Conservation (phyloP, 2,329 filamentous ascomycete species). For the Emericellopsis atlantica region DNA sequence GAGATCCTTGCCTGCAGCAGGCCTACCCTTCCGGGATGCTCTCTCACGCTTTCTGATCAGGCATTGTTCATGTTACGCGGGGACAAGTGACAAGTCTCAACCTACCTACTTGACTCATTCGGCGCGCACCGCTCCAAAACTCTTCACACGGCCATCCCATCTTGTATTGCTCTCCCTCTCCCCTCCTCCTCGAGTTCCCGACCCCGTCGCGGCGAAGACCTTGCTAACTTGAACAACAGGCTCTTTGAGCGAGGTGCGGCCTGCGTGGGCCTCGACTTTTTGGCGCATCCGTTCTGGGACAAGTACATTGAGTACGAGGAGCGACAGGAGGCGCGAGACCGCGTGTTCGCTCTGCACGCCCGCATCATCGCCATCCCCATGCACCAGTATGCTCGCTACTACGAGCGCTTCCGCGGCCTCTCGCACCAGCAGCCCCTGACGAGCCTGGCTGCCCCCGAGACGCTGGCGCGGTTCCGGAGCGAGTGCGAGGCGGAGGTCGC, state of each 20-base stretch:
- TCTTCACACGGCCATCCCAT: slow-evolving; percentile 11
- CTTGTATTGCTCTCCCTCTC: slow-evolving; percentile 9
- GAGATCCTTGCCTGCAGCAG: slow-evolving; percentile 55
- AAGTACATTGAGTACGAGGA: slow-evolving; percentile 98
- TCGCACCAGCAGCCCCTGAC: slow-evolving; percentile 58
- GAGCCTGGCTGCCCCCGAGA: slow-evolving; percentile 53
- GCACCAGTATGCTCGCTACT: slow-evolving; percentile 93
- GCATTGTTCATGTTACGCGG: slow-evolving; percentile 34
- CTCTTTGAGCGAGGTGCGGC: slow-evolving; percentile 83
- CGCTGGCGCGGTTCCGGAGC: slow-evolving; percentile 52
- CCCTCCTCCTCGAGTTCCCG: neutral
- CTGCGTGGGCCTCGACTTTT: slow-evolving; percentile 81
- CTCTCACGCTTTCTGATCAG: slow-evolving; percentile 55
- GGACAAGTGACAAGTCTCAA: slow-evolving; percentile 25
- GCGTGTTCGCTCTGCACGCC: slow-evolving; percentile 70
- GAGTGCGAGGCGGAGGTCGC: slow-evolving; percentile 58
- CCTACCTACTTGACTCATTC: slow-evolving; percentile 3
- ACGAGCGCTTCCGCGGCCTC: slow-evolving; percentile 74
- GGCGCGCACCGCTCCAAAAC: too few relatives aligned
- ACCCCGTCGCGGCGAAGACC: neutral
- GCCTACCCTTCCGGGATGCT: slow-evolving; percentile 40
- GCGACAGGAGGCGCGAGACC: slow-evolving; percentile 70
- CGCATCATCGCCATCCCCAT: slow-evolving; percentile 83
- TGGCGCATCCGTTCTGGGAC: slow-evolving; percentile 95
- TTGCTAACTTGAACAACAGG: slow-evolving; percentile 31